Percentiles rank a stretch among this genome's conserved stretches.
These are phyloP conservation scores for Clavispora phyllophila DNA, from an alignment of 805 yeast species.

Conservation along the genomic window DNA sequence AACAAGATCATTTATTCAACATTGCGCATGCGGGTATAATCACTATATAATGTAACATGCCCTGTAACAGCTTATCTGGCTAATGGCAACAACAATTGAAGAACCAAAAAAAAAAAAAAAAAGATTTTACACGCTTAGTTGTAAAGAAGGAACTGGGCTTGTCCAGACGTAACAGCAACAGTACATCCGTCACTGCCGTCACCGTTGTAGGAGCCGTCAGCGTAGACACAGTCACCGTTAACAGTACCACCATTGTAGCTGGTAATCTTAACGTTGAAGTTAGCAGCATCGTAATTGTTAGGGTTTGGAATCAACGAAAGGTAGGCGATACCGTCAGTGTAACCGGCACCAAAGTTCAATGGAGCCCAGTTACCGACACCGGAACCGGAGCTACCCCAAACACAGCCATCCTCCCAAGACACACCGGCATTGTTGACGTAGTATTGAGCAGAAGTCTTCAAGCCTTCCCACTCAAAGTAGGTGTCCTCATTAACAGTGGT, in stretches of 20 bases:
- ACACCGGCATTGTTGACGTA: slow-evolving; percentile 90
- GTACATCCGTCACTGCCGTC: slow-evolving; percentile 86
- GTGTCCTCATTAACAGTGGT: slow-evolving; percentile 56
- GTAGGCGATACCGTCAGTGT: slow-evolving; percentile 62
- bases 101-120: slow-evolving; percentile 1
- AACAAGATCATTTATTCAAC: neutral
- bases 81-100: neutral
- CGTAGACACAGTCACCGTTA: slow-evolving; percentile 75
- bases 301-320: slow-evolving; percentile 94
- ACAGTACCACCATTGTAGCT: slow-evolving; percentile 59
- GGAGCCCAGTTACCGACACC: slow-evolving; percentile 99
- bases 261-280: slow-evolving; percentile 60
- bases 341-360: slow-evolving; percentile 89
- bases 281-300: slow-evolving; percentile 64
- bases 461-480: slow-evolving; percentile 54
- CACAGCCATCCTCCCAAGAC: slow-evolving; percentile 82
- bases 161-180: slow-evolving; percentile 79
- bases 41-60: neutral
- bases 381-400: slow-evolving; percentile 81
- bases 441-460: slow-evolving; percentile 64
- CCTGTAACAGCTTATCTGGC: neutral
- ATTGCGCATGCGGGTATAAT: neutral
- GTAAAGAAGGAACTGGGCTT: slow-evolving; percentile 79
- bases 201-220: slow-evolving; percentile 69
- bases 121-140: neutral